Evolutionary conservation across 2,329 filamentous ascomycete genomes (phyloP).

Genomic region (Neopestalotiopsis sp.): DNA sequence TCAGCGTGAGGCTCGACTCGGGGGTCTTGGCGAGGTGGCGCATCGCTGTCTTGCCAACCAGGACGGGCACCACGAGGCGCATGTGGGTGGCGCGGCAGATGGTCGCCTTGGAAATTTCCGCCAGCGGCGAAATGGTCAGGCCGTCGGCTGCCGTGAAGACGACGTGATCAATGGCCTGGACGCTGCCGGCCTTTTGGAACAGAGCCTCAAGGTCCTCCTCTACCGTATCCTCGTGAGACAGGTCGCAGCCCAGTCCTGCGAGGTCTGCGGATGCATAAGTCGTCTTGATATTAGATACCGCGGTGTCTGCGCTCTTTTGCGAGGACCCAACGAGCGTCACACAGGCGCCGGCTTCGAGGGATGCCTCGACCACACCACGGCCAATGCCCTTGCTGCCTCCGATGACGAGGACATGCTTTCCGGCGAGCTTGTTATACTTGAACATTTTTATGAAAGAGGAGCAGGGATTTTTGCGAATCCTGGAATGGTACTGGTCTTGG

Average conservation of each 20-base stretch:
- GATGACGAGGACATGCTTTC: slow-evolving; percentile 37
- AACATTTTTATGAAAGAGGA: slow-evolving; percentile 25
- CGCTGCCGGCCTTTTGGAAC: slow-evolving; percentile 21
- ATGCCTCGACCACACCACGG: slow-evolving; percentile 32
- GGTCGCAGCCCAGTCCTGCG: slow-evolving; percentile 29
- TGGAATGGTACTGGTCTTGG: too few relatives aligned
- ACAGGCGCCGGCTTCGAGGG: slow-evolving; percentile 31
- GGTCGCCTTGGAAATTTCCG: slow-evolving; percentile 32
- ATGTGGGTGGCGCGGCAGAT: slow-evolving; percentile 35
- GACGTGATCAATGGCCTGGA: slow-evolving; percentile 32
- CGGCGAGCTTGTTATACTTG: slow-evolving; percentile 38
- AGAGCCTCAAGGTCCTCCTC: slow-evolving; percentile 33
- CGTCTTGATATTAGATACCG: slow-evolving; percentile 28
- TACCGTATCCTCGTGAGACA: slow-evolving; percentile 25
- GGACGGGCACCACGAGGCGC: slow-evolving; percentile 38
- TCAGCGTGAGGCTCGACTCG: slow-evolving; percentile 29
- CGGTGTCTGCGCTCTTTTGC: slow-evolving; percentile 25
- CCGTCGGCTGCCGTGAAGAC: slow-evolving; percentile 38
- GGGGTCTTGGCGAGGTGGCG: slow-evolving; percentile 30
- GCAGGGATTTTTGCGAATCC: too few relatives aligned
- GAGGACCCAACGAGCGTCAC: slow-evolving; percentile 32
- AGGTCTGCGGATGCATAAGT: slow-evolving; percentile 25
- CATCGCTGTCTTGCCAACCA: slow-evolving; percentile 39
- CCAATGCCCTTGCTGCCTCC: slow-evolving; percentile 35
- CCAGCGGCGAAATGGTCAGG: slow-evolving; percentile 26